phyloP scores from a whole-genome alignment of 2,329 filamentous ascomycete species.

The Akanthomyces dipterigenus region DNA sequence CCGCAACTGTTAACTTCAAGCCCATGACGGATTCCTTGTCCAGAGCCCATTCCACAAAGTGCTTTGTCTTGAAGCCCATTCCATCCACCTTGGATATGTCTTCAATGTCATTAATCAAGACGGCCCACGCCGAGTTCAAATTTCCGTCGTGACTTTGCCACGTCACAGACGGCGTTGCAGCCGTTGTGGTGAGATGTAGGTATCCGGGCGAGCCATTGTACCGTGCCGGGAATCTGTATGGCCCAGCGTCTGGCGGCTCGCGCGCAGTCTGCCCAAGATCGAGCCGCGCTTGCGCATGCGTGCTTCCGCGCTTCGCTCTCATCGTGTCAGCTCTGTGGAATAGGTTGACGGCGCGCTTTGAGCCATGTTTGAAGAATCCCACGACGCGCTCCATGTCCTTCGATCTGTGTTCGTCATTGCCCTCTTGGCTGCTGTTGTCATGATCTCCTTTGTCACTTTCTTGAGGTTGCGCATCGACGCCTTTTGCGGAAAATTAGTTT shows the following conservation, averaged over 20 bases:
- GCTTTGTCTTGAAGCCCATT: not conserved
- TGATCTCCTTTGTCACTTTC: not conserved
- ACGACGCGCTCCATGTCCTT: constrained; percentile 14
- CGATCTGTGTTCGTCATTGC: constrained; percentile 44
- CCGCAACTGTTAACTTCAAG: not conserved
- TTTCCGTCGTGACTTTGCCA: not conserved
- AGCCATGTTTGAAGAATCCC: not conserved
- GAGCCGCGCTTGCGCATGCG: constrained; percentile 61
- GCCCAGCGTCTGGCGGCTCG: constrained; percentile 48
- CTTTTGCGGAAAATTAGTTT: not conserved
- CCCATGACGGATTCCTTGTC: not conserved
- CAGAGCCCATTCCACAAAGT: not conserved
- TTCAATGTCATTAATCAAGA: not conserved
- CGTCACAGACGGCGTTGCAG: not conserved
- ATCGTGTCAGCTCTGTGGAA: constrained; percentile 60
- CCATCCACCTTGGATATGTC: not conserved
- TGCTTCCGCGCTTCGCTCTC: constrained; percentile 41
- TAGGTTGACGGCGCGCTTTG: constrained; percentile 49
- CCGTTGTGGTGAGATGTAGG: not conserved
- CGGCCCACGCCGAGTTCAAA: not conserved
- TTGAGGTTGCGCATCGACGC: not conserved
- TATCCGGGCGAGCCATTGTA: constrained; percentile 62
- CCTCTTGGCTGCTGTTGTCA: not conserved
- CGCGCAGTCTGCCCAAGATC: constrained; percentile 52
- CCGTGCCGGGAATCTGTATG: constrained; percentile 66